Conservation (phyloP, 2,329 filamentous ascomycete species). For the Lecanicillium sp. region DNA sequence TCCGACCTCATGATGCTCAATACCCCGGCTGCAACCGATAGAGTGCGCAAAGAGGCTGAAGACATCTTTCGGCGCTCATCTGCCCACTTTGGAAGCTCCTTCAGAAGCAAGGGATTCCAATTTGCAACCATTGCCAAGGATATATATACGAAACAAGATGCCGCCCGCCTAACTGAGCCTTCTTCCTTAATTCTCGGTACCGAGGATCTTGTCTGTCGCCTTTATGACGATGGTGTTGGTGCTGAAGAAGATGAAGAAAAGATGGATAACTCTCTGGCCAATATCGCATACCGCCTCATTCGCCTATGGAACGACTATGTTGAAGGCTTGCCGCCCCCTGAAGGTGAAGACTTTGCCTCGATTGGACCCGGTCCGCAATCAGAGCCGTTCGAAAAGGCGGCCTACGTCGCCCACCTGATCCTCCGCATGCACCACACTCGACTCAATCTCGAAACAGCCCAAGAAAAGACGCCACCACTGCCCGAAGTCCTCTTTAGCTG, state of each 20-base stretch:
- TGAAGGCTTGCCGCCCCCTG: conserved; percentile 37
- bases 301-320: conserved; percentile 49
- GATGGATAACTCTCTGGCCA: conserved; percentile 49
- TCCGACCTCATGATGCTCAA: conserved; percentile 48
- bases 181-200: conserved; percentile 67
- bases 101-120: conserved; percentile 49
- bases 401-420: conserved; percentile 69
- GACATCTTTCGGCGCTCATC: conserved; percentile 47
- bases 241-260: conserved; percentile 47
- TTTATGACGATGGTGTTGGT: conserved; percentile 57
- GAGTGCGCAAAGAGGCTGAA: conserved; percentile 47
- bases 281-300: conserved; percentile 42
- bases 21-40: conserved; percentile 46
- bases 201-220: conserved; percentile 58
- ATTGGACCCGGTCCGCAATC: conserved; percentile 59
- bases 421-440: conserved; percentile 69
- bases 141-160: conserved; percentile 48
- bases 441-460: conserved; percentile 28
- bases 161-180: conserved; percentile 58
- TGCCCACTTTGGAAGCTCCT: conserved; percentile 31
- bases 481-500: conserved; percentile 78
- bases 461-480: conserved; percentile 45
- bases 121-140: conserved; percentile 67
- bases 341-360: conserved; percentile 48
- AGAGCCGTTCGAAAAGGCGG: conserved; percentile 64